Conservation (phyloP, 2,329 filamentous ascomycete genomes). For the Pezicula rhizophila region DNA sequence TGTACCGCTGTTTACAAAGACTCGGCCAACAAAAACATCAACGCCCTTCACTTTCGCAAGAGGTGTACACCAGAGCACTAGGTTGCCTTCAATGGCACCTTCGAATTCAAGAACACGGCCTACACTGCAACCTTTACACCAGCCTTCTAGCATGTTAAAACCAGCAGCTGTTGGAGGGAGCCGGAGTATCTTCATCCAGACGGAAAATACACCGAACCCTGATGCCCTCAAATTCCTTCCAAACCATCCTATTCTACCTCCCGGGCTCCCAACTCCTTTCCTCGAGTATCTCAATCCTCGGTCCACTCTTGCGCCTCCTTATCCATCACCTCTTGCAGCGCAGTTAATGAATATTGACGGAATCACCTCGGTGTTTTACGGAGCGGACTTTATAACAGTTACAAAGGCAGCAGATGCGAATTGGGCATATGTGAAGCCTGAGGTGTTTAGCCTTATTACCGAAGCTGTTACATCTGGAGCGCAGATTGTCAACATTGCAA, state of each 20-base stretch:
- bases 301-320: slow-evolving; percentile 78
- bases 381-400: slow-evolving; percentile 91
- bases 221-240: slow-evolving; percentile 96
- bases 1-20: slow-evolving; percentile 15
- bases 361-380: slow-evolving; percentile 92
- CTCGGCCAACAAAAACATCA: slow-evolving; percentile 21
- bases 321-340: slow-evolving; percentile 86
- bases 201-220: slow-evolving; percentile 87
- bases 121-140: slow-evolving; percentile 33
- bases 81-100: slow-evolving; percentile 39
- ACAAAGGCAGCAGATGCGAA: slow-evolving; percentile 83
- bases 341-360: slow-evolving; percentile 91
- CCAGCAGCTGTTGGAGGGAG: slow-evolving; percentile 33
- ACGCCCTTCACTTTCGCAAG: slow-evolving; percentile 28
- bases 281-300: slow-evolving; percentile 89
- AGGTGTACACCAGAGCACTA: slow-evolving; percentile 35
- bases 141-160: slow-evolving; percentile 33
- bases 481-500: slow-evolving; percentile 67
- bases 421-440: slow-evolving; percentile 92
- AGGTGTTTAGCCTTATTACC: slow-evolving; percentile 91
- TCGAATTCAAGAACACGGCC: slow-evolving; percentile 40
- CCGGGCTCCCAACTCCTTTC: slow-evolving; percentile 66
- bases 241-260: slow-evolving; percentile 78
- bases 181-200: slow-evolving; percentile 95
- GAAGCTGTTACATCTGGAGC: slow-evolving; percentile 83